Evolutionary conservation across 2,329 filamentous ascomycete genomes (phyloP).

Genomic region (Aureobasidium subglaciale): DNA sequence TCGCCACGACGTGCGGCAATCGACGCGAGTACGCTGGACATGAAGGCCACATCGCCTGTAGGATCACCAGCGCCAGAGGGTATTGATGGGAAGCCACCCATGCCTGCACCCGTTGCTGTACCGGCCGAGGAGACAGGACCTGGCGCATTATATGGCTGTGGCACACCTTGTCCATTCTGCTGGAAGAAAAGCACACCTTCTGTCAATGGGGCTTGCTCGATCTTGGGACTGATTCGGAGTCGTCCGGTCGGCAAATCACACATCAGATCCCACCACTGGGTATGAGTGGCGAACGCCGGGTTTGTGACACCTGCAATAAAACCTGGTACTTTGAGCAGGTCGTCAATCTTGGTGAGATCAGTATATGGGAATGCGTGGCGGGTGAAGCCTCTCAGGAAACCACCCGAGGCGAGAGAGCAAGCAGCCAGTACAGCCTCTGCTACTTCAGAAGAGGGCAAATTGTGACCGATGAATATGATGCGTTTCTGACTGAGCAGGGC

Average conservation of each 20-base stretch:
- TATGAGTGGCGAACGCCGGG: constrained; percentile 87
- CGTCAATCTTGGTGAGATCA: constrained; percentile 94
- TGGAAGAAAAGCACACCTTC: constrained; percentile 86
- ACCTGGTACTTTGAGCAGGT: constrained; percentile 87
- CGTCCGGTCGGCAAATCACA: constrained; percentile 88
- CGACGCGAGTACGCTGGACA: constrained; percentile 75
- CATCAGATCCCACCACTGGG: constrained; percentile 96
- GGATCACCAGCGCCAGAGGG: constrained; percentile 47
- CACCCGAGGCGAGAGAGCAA: constrained; percentile 86
- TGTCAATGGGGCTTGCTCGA: constrained; percentile 72
- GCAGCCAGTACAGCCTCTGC: constrained; percentile 97
- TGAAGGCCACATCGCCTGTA: constrained; percentile 83
- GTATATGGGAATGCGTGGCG: constrained; percentile 97
- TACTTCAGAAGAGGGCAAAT: constrained; percentile 89
- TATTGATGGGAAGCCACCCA: constrained; percentile 21
- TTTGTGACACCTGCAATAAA: constrained; percentile 98
- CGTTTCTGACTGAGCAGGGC: constrained; percentile 93
- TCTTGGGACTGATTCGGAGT: constrained; percentile 87
- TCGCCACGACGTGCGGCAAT: constrained; percentile 84
- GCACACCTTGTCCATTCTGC: constrained; percentile 6
- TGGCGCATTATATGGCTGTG: background rate
- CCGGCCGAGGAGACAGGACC: constrained; percentile 24
- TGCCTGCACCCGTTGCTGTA: constrained; percentile 30
- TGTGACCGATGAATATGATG: constrained; percentile 91
- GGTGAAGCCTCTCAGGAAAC: constrained; percentile 87